Evolutionary conservation across 2,329 filamentous ascomycete genomes (phyloP), one percentile per base, ranked within the genome.

Genomic region (Xylaria digitata): DNA sequence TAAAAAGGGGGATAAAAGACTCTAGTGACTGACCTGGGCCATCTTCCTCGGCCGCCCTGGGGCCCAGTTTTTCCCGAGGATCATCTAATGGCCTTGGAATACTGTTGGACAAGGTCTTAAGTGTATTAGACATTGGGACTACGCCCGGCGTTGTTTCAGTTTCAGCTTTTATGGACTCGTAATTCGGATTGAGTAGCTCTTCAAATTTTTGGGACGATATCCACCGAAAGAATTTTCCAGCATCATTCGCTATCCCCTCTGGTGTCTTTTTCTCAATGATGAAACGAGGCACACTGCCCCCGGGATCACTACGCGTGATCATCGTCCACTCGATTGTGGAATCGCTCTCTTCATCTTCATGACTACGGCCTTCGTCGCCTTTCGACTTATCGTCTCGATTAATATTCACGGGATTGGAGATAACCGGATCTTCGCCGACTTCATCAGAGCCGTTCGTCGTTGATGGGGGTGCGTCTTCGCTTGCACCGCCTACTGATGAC

Each of bases 231-330:
- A 97, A 96, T 78, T 94, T 96, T 60, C 86, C 86, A 0, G 93
- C 91, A 77, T 97, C 94, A 48, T 84, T 84, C 30, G 93, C 86
- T 72, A 97, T 96, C 42, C 92, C 92, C 11, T 86, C 88, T 0
- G 94, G 94, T 0, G 94, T 97, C 34, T 92, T 92, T 76, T 92
- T 89, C 74, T 97, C 94, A n/a, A 97, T 92, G 85, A 97, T 90
- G 80, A 96, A 97, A 15, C 92, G 87, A 0, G 94, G 94, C 19
- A 97, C 94, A 66, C 89, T 95, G 59, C 94, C 94, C 11, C 94
- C 94, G 2, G 94, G 93, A 73, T 97, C 93, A 77, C 92, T 95
- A 55, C 94, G 86, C 1, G 93, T 97, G 19, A 97, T 88, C 94
- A 97, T 97, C 67, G 96, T 87, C 94, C 94, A 97, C 78, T 97